Evolutionary conservation across 176 grass and related monocot species (phyloP).

Genomic region (Bromus sterilis): DNA sequence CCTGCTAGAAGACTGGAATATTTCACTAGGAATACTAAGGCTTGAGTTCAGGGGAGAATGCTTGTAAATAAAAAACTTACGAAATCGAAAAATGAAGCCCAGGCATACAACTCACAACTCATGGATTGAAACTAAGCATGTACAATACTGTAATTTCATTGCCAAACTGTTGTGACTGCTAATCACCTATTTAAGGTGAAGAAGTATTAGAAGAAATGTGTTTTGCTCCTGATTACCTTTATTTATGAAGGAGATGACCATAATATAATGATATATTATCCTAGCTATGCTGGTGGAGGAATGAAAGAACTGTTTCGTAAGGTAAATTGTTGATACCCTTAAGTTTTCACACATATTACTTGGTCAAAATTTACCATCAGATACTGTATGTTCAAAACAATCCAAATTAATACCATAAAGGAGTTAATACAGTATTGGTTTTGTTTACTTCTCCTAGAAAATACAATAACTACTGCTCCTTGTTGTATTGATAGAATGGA

Average conservation of each 20-base stretch:
- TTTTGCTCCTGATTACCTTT: constrained; percentile 23
- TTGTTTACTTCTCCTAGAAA: not conserved
- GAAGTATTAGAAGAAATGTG: constrained; percentile 9
- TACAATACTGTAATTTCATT: constrained; percentile 5
- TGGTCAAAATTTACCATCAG: not conserved
- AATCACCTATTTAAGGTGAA: constrained; percentile 14
- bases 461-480: not conserved
- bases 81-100: not conserved
- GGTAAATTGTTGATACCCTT: constrained; percentile 32
- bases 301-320: constrained; percentile 97
- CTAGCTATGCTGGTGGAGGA: constrained; percentile 97
- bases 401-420: not conserved
- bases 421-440: not conserved
- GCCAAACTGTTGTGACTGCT: not conserved
- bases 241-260: constrained; percentile 79
- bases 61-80: not conserved
- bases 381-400: not conserved
- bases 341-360: not conserved
- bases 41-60: not conserved
- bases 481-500: not conserved
- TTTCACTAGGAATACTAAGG: not conserved
- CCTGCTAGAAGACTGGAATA: not conserved
- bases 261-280: constrained; percentile 99
- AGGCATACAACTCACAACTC: not conserved
- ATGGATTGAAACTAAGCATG: not conserved